Evolutionary conservation across 2,329 filamentous ascomycete species (phyloP), one percentile per base, ranked within the genome.

Genomic region (Pseudonectria foliicola): DNA sequence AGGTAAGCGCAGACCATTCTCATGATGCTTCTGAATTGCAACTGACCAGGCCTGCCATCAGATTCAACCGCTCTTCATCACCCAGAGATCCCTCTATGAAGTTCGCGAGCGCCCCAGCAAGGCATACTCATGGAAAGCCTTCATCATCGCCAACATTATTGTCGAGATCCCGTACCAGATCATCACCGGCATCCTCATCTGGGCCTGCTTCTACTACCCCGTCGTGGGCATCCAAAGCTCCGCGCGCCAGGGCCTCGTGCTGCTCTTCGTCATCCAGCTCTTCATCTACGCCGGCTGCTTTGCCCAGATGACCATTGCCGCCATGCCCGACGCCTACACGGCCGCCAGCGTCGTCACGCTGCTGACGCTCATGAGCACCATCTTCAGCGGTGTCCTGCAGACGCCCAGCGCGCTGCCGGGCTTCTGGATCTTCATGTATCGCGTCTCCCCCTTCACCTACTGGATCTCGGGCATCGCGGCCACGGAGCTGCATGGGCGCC

Each of bases 401-500:
- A 57, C 69, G 0, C 73, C 78, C 0, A 40, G 51, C 4, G 66
- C 68, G 0, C 65, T 87, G 2, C 82, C 82, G 0, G 69, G 75
- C 0, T 87, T 87, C 63, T 88, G 82, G 82, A 76, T 77, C 41
- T 86, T 85, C 62, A 86, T 86, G 82, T 62, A 85, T 57, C 70
- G 75, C 16, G 66, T 77, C 10, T 77, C 71, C 0, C 80, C 79
- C 0, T 79, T 84, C 39, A 83, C 77, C 0, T 85, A 85, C 57
- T 76, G 70, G 67, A 76, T 87, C 38, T 68, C 70, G 2, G 81
- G 77, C 10, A 80, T 87, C 57, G 68, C 84, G 3, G 67, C 77
- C 2, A 83, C 80, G 0, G 73, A 81, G 53, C 64, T 88, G 3
- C 70, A 77, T 33, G 67, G 60, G 11, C 63, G 77, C 2, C 27